Evolutionary conservation across 305 asterid species (phyloP).

Genomic region (Rubia tinctorum): DNA sequence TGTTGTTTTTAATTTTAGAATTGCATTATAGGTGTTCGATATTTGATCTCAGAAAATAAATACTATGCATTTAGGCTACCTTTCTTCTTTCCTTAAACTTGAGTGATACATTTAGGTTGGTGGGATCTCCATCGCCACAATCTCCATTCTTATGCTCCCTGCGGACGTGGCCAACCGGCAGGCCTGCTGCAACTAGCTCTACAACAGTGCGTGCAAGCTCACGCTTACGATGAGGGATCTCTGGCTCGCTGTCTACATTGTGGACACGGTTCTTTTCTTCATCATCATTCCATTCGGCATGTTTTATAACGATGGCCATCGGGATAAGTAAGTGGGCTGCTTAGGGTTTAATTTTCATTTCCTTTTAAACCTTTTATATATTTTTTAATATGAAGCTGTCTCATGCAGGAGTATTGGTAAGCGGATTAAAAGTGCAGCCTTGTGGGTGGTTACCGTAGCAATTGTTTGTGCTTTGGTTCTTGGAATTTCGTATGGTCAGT

Average conservation of each 20-base stretch:
- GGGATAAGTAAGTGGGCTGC: slow-evolving; percentile 63
- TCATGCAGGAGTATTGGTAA: slow-evolving; percentile 72
- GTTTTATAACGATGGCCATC: slow-evolving; percentile 98
- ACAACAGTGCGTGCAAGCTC: slow-evolving; percentile 88
- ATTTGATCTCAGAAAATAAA: too few relatives aligned
- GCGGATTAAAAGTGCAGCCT: slow-evolving; percentile 79
- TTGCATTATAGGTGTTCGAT: too few relatives aligned
- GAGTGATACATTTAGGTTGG: too few relatives aligned
- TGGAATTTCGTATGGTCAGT: slow-evolving; percentile 86
- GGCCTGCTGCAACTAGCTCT: slow-evolving; percentile 93
- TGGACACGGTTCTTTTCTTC: slow-evolving; percentile 86
- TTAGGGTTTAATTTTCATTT: neutral
- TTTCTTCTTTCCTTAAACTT: too few relatives aligned
- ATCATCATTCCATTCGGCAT: slow-evolving; percentile 93
- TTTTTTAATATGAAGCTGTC: neutral
- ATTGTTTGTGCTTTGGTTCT: slow-evolving; percentile 80
- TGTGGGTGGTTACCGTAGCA: slow-evolving; percentile 84
- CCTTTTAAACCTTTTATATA: neutral
- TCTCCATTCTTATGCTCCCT: slow-evolving; percentile 94
- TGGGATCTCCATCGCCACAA: slow-evolving; percentile 90
- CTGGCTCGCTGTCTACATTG: slow-evolving; percentile 91
- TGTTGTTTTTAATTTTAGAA: too few relatives aligned
- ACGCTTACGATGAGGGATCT: slow-evolving; percentile 97
- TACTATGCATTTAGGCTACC: too few relatives aligned
- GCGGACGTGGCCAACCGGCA: slow-evolving; percentile 97